Evolutionary conservation across 352 stramenopile genomes (phyloP), one percentile per base, ranked within the genome.

Genomic region (Globisporangium recalcitrans): DNA sequence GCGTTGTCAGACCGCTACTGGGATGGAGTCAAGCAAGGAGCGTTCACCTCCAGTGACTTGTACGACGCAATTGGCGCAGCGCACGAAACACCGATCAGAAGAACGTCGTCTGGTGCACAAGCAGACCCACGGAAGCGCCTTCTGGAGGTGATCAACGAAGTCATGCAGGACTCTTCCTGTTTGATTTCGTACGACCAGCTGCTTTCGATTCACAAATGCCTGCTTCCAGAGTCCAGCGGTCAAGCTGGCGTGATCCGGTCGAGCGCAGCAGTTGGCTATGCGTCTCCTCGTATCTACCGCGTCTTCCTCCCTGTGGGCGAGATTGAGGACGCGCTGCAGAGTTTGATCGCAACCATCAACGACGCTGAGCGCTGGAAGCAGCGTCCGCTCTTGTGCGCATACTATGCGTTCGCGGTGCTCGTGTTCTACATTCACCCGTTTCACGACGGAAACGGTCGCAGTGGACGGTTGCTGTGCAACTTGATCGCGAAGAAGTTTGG

Each of bases 391-490:
- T 63, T 93, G 7, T 79, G 78, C 38, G 84, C 80, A 0, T 93
- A 93, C 66, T 93, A 91, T 57, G 73, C 80, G 7, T 93, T 91
- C 40, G 78, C 82, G 11, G 79, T 88, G 29, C 70, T 93, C 2
- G 84, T 91, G 49, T 93, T 91, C 63, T 93, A 78, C 62, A 91
- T 93, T 52, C 84, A 93, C 52, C 84, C 84, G n/a, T 93, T 92
- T 65, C 78, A 92, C 62, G 85, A 94, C 58, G 85, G 82, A 46
- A 94, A 94, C 44, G 85, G 85, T 32, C 82, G 84, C 6, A 89
- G 79, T n/a, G 85, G 81, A 26, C 75, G 85, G 3, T 55, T 94
- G 36, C 47, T 92, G 10, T 77, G 82, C 21, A 94, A 94, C 52
- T 58, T 94, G 36, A 68, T 94, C 26, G 79, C 82, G 2, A 86